Percentiles rank a stretch among this genome's conserved stretches.
Evolutionary conservation across 345 rosid species (phyloP).

Genomic region (Camelina sativa): DNA sequence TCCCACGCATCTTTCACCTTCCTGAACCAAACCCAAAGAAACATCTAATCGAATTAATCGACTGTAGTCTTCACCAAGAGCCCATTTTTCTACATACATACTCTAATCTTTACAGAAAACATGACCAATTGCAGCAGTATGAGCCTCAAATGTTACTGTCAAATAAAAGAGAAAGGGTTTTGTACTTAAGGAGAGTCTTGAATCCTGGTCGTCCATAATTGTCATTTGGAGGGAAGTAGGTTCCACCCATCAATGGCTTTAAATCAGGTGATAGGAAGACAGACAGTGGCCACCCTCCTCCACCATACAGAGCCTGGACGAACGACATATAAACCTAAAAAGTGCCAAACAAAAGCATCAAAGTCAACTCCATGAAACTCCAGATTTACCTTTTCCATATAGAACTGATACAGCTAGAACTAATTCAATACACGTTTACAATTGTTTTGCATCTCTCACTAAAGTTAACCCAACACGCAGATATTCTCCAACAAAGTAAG

Average conservation of each 20-base stretch:
- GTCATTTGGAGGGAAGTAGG: constrained; percentile 92
- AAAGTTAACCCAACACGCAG: neutral
- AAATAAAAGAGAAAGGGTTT: constrained; percentile 16
- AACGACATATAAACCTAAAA: constrained; percentile 91
- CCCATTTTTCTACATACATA: neutral
- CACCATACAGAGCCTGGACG: constrained; percentile 85
- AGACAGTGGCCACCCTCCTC: constrained; percentile 95
- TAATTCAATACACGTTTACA: neutral
- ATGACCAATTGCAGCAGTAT: neutral
- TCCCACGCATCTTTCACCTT: constrained; percentile 91
- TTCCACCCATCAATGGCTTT: constrained; percentile 97
- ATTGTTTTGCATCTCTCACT: neutral
- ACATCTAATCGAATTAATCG: neutral
- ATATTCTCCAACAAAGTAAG: neutral
- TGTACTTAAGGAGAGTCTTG: constrained; percentile 77
- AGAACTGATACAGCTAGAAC: constrained; percentile 13
- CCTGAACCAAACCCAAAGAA: constrained; percentile 49
- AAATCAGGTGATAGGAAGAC: constrained; percentile 94
- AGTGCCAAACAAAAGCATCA: neutral
- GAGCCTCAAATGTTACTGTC: constrained; percentile 11
- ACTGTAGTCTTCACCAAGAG: neutral
- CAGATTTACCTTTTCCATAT: neutral
- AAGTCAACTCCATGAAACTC: constrained; percentile 16
- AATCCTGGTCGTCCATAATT: constrained; percentile 91
- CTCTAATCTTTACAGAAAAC: neutral